Percentiles rank a stretch among this genome's conserved stretches.
Evolutionary conservation across 768 basidiomycete genomes (phyloP).

Genomic region (Rhizopogon vesiculosus): DNA sequence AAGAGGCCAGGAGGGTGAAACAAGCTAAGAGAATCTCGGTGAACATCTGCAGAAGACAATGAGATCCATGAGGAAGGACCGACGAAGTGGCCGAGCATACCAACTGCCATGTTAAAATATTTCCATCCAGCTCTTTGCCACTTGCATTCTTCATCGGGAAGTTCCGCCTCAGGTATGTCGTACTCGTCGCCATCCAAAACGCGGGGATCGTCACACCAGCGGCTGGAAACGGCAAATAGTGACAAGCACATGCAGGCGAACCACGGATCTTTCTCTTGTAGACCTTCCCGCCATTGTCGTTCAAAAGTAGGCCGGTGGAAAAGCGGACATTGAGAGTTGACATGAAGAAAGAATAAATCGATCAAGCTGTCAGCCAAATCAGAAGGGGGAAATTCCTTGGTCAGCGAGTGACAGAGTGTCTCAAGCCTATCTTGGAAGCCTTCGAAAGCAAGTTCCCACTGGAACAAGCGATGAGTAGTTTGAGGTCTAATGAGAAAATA

Average conservation of each 20-base stretch:
- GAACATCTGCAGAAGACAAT: slow-evolving; percentile 36
- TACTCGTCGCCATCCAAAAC: slow-evolving; percentile 37
- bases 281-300: slow-evolving; percentile 47
- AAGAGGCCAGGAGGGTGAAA: slow-evolving; percentile 55
- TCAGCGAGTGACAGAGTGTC: slow-evolving; percentile 28
- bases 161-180: slow-evolving; percentile 15
- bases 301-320: slow-evolving; percentile 71
- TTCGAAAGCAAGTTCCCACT: slow-evolving; percentile 64
- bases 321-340: slow-evolving; percentile 59
- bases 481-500: not conserved
- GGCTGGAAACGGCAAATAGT: slow-evolving; percentile 66
- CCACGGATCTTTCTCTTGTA: slow-evolving; percentile 52
- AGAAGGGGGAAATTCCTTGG: slow-evolving; percentile 53
- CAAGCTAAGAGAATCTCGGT: slow-evolving; percentile 44
- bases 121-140: slow-evolving; percentile 57
- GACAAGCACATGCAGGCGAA: slow-evolving; percentile 59
- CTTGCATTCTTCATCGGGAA: slow-evolving; percentile 26
- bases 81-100: slow-evolving; percentile 26
- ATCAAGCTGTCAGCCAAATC: slow-evolving; percentile 60
- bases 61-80: slow-evolving; percentile 2
- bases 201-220: slow-evolving; percentile 60
- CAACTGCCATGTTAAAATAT: slow-evolving; percentile 54
- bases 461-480: not conserved
- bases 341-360: slow-evolving; percentile 59
- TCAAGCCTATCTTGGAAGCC: slow-evolving; percentile 29